Evolutionary conservation across 768 basidiomycete genomes (phyloP).

Genomic region (Collybia sp.): DNA sequence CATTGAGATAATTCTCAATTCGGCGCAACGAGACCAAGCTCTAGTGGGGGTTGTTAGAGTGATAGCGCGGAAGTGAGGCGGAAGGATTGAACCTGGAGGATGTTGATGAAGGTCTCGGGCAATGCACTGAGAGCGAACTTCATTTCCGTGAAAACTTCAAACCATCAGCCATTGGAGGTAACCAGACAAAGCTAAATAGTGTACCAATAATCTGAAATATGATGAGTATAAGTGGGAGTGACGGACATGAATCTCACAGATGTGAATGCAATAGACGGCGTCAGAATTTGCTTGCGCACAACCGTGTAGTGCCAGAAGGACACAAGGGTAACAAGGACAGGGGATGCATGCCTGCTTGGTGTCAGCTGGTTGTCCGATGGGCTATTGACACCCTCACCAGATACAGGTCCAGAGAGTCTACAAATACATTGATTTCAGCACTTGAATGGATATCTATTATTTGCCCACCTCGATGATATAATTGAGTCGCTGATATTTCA

Average conservation of each 20-base stretch:
- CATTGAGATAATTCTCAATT: constrained; percentile 84
- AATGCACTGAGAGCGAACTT: constrained; percentile 84
- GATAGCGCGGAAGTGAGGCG: neutral
- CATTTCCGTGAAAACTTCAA: constrained; percentile 80
- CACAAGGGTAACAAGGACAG: constrained; percentile 55
- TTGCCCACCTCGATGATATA: constrained; percentile 73
- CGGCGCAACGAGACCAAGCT: constrained; percentile 82
- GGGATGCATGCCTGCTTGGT: constrained; percentile 53
- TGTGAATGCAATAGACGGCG: constrained; percentile 85
- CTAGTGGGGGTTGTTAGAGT: constrained; percentile 22
- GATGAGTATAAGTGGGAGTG: constrained; percentile 43
- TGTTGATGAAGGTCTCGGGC: constrained; percentile 88
- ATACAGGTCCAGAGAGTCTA: constrained; percentile 45
- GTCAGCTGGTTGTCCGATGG: neutral
- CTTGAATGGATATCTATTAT: no score
- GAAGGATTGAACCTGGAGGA: constrained; percentile 57
- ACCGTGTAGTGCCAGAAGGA: constrained; percentile 74
- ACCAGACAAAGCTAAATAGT: constrained; percentile 1
- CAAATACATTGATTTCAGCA: neutral
- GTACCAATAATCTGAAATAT: constrained; percentile 38
- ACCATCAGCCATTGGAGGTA: neutral
- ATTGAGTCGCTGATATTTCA: constrained; percentile 81
- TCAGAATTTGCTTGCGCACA: constrained; percentile 59
- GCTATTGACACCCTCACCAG: constrained; percentile 22
- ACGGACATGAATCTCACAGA: constrained; percentile 39